Conservation (phyloP, 345 rosid genomes). For the Leavenworthia alabamica region DNA sequence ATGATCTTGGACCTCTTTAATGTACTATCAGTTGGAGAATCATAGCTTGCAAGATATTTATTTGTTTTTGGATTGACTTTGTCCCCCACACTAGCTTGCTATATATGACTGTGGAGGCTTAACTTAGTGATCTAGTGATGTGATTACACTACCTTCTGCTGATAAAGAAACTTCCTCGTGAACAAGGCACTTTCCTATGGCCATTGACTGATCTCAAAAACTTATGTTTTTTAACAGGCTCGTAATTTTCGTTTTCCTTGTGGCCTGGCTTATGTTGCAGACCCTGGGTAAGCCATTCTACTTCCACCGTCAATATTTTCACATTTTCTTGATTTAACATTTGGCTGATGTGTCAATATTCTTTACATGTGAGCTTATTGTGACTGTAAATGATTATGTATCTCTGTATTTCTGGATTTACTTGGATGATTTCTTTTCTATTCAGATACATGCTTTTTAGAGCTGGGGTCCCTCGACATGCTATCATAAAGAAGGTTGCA, state of each 20-base stretch:
- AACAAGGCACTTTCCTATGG: not conserved
- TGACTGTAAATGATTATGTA: conserved; percentile 6
- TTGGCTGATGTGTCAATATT: not conserved
- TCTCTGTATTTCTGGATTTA: conserved; percentile 10
- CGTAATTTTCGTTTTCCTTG: conserved; percentile 85
- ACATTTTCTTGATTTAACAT: conserved; percentile 3
- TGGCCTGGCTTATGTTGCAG: conserved; percentile 84
- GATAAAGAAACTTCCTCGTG: not conserved
- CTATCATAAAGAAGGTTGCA: conserved; percentile 85
- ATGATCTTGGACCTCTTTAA: not conserved
- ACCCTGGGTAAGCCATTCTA: conserved; percentile 70
- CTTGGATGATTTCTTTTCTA: conserved; percentile 5
- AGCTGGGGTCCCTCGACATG: conserved; percentile 97
- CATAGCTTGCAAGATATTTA: not conserved
- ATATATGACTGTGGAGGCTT: not conserved
- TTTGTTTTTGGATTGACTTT: not conserved
- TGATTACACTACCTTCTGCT: not conserved
- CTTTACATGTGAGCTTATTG: conserved; percentile 12
- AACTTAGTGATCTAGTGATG: not conserved
- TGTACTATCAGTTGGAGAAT: not conserved
- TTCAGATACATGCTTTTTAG: conserved; percentile 85
- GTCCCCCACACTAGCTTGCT: not conserved
- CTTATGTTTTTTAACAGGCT: conserved; percentile 54
- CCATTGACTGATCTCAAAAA: conserved; percentile 9
- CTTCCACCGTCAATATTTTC: conserved; percentile 9